Conservation (phyloP, 2,329 filamentous ascomycete genomes). For the Penicillium sp. region DNA sequence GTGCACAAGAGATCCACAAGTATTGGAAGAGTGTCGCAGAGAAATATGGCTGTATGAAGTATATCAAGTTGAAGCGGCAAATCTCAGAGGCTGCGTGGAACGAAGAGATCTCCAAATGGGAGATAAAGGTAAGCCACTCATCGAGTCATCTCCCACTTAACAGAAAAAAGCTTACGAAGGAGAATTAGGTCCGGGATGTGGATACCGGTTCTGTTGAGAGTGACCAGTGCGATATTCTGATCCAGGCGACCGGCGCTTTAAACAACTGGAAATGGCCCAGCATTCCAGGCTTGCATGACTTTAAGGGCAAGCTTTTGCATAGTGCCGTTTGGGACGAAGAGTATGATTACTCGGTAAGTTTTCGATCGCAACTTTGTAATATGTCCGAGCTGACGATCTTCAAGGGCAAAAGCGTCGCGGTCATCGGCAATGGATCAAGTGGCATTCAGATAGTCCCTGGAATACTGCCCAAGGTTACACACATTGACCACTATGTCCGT, state of each 20-base stretch:
- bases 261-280: conserved; percentile 45
- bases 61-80: conserved; percentile 45
- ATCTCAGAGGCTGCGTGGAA: conserved; percentile 45
- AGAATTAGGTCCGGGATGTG: conserved; percentile 22
- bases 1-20: conserved; percentile 46
- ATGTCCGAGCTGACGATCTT: background rate
- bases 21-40: conserved; percentile 46
- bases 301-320: conserved; percentile 45
- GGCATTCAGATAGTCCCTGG: conserved; percentile 41
- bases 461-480: conserved; percentile 37
- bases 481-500: conserved; percentile 36
- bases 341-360: conserved; percentile 31
- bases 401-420: conserved; percentile 32
- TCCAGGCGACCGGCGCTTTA: conserved; percentile 39
- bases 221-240: conserved; percentile 33
- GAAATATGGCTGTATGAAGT: conserved; percentile 44
- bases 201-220: conserved; percentile 16
- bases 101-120: conserved; percentile 30
- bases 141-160: too few relatives aligned
- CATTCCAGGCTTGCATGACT: conserved; percentile 45
- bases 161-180: background rate
- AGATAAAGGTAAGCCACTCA: conserved; percentile 19
- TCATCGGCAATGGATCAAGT: conserved; percentile 39
- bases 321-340: conserved; percentile 42
- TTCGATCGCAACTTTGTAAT: too few relatives aligned